Evolutionary conservation across 495 filamentous ascomycete species (phyloP), one percentile per base, ranked within the genome.

Genomic region (Xylaria grammica): DNA sequence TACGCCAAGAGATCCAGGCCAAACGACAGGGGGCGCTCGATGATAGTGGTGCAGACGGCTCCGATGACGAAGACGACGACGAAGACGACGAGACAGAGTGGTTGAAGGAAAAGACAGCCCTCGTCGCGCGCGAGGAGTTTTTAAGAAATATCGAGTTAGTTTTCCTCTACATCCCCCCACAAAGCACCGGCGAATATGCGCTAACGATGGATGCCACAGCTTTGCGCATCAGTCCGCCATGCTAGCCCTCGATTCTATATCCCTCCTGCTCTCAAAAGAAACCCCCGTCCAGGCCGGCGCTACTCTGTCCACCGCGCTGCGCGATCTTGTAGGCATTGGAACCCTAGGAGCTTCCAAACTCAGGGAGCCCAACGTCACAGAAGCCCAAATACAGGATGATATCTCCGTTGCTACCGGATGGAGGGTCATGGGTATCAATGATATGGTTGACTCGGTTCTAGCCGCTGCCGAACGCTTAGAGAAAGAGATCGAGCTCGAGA

Each of bases 261-360:
- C 95, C 13, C 85, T 97, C 10, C 77, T 97, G 1, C 79, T 96
- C 1, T 92, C 93, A 9, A 92, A 92, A 71, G 84, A 95, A 66
- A 79, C 82, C 2, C 89, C 91, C 4, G 84, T 84, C 42, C 85
- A 85, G 65, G 91, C 89, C 24, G 85, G 85, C 63, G 72, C 77
- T 34, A 90, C 91, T 30, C 85, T 97, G 66, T 93, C 88, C 13
- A 78, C 83, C 10, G 81, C 71, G 24, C 81, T 97, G 36, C 91
- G 91, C 70, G 80, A 88, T 29, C 74, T 81, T 36, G 85, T 93
- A 5, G 89, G 90, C 11, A 78, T 89, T 24, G 93, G 91, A 4
- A 89, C 90, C 1, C 78, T 98, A 61, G 91, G 90, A n/a, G 82
- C 86, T 2, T 90, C 92, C 36, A 83, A 80, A 65, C 74, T 91